Conservation (phyloP, 1,139 yeast species). For the Pichia sp. region DNA sequence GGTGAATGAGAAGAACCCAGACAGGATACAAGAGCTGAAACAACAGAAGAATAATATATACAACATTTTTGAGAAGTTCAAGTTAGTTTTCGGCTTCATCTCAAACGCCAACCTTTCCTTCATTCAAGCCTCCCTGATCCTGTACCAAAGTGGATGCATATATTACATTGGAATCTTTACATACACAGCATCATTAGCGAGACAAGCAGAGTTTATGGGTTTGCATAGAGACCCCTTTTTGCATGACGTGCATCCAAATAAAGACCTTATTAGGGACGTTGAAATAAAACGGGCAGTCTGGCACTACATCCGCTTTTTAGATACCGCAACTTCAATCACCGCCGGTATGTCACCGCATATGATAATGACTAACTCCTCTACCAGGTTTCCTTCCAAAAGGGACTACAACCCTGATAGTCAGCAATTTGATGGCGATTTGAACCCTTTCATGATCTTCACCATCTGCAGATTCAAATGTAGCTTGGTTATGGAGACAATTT, state of each 20-base stretch:
- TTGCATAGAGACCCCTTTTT: conserved; percentile 20
- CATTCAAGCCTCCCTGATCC: conserved; percentile 18
- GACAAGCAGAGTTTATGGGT: conserved; percentile 22
- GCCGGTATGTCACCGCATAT: conserved; percentile 22
- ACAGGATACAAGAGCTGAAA: conserved; percentile 2
- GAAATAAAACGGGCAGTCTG: conserved; percentile 18
- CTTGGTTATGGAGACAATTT: conserved; percentile 20
- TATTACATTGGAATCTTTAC: conserved; percentile 19
- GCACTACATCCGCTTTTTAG: conserved; percentile 19
- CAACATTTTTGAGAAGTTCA: conserved; percentile 18
- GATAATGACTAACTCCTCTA: conserved; percentile 20
- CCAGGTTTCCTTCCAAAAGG: conserved; percentile 18
- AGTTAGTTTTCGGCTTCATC: conserved; percentile 13
- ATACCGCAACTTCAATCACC: conserved; percentile 18
- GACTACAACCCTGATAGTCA: conserved; percentile 16
- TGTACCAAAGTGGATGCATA: conserved; percentile 16
- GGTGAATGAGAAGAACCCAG: conserved; percentile 10
- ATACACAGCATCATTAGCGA: conserved; percentile 16
- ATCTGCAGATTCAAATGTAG: conserved; percentile 18
- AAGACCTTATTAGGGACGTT: conserved; percentile 10
- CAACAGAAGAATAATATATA: conserved; percentile 7
- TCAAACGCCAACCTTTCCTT: conserved; percentile 16
- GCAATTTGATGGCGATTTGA: conserved; percentile 18
- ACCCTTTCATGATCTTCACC: conserved; percentile 18
- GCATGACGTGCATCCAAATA: conserved; percentile 18